phyloP scores from a whole-genome alignment of 345 rosid species.

The Hibiscus syriacus region DNA sequence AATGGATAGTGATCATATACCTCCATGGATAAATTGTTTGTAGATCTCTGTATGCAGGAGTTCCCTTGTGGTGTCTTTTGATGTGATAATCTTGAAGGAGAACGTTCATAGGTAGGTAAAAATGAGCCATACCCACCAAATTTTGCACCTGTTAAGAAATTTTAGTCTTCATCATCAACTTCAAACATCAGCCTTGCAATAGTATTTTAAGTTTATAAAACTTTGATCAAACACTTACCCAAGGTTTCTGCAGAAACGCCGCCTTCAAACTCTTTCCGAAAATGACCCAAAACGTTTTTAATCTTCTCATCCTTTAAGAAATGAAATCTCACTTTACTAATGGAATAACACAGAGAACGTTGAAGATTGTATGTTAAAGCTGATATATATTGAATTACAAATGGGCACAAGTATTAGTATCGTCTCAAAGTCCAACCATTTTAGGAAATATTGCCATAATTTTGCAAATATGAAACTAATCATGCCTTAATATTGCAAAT shows the following conservation, averaged over 20 bases:
- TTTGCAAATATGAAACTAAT: no score
- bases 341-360: conserved; percentile 1
- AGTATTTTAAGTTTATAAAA: neutral
- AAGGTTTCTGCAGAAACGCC: conserved; percentile 37
- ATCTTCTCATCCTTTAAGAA: conserved; percentile 65
- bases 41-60: conserved; percentile 22
- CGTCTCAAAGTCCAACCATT: neutral
- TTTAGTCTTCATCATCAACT: conserved; percentile 9
- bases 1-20: conserved; percentile 24
- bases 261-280: conserved; percentile 46
- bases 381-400: neutral
- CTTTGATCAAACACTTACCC: conserved; percentile 41
- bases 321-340: conserved; percentile 16
- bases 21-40: conserved; percentile 30
- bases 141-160: conserved; percentile 46
- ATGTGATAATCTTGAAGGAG: conserved; percentile 19
- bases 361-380: neutral
- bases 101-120: conserved; percentile 41
- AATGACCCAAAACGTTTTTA: conserved; percentile 58
- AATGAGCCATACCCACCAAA: conserved; percentile 67
- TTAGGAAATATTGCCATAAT: neutral
- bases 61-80: conserved; percentile 30
- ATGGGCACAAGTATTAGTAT: neutral
- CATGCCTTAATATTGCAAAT: neutral
- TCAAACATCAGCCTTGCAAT: neutral